phyloP scores from a whole-genome alignment of 2,329 filamentous ascomycete species.

The Sporothrix luriei region DNA sequence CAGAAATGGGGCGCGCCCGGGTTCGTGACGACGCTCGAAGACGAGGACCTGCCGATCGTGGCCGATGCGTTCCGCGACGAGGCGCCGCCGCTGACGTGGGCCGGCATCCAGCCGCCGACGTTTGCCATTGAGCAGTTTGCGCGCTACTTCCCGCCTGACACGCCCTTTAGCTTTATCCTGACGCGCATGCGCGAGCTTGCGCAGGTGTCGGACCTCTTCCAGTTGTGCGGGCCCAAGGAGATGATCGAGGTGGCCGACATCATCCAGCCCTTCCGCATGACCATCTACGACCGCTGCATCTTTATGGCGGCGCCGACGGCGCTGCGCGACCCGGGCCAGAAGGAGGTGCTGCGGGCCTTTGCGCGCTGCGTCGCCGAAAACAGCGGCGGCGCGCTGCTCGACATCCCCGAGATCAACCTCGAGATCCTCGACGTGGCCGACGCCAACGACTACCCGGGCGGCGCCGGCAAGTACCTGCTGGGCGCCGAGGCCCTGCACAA shows the following conservation, averaged over 20 bases:
- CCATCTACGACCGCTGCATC: conserved; percentile 71
- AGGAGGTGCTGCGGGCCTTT: conserved; percentile 61
- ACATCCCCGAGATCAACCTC: conserved; percentile 70
- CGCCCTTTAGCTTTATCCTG: conserved; percentile 82
- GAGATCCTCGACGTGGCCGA: conserved; percentile 70
- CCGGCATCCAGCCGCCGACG: conserved; percentile 74
- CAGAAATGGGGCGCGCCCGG: conserved; percentile 52
- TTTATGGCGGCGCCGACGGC: conserved; percentile 72
- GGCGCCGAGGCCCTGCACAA: conserved; percentile 79
- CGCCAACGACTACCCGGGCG: conserved; percentile 39
- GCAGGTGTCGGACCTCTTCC: conserved; percentile 65
- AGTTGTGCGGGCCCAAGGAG: conserved; percentile 66
- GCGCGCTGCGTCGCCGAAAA: conserved; percentile 71
- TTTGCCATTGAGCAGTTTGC: conserved; percentile 74
- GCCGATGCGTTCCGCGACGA: conserved; percentile 63
- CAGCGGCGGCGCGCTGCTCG: conserved; percentile 67
- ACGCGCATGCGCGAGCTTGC: conserved; percentile 72
- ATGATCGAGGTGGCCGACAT: conserved; percentile 69
- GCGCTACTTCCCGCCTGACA: conserved; percentile 76
- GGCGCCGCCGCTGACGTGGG: conserved; percentile 66
- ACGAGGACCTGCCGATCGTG: conserved; percentile 66
- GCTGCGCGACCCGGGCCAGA: conserved; percentile 54
- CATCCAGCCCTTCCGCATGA: conserved; percentile 72
- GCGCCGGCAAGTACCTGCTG: conserved; percentile 61
- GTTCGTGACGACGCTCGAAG: conserved; percentile 76